Evolutionary conservation across 305 asterid species (phyloP), one percentile per base, ranked within the genome.

Genomic region (Fraxinus latifolia): DNA sequence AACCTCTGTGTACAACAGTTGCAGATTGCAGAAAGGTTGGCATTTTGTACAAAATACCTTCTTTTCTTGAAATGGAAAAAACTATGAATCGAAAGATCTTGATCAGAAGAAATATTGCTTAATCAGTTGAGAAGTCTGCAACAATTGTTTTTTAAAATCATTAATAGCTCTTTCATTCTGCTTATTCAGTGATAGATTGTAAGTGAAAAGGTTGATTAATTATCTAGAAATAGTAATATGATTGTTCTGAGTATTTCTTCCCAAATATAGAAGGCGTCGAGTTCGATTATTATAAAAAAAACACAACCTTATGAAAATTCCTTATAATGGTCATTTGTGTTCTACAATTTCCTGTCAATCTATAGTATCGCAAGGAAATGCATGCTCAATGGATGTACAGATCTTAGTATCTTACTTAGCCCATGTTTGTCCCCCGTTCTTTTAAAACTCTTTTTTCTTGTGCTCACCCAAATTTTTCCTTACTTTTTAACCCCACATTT

Each of bases 1-100:
- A 96, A 90, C 99, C 98, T 85, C 89, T 96, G 82, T 94, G 98
- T 83, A 96, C 98, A 2, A 90, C 97, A 17, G 94, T 94, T 37
- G 87, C 89, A 15, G 94, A 94, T 71, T 93, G 99, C 91, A 85
- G 44, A 77, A 87, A 91, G 98, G 99, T 93, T 81, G 78, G 29
- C 62, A 50, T 50, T 55, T 55, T 55, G 67, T 55, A 17, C 27
- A 17, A 17, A 55, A 1, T 55, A 17, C 7, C 1, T 9, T 55
- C 1, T 55, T 6, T 55, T 5, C 9, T n/a, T 55, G 67, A 17
- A 5, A 17, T 17, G 25, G 25, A 55, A 15, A 55, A 55, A 55
- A 17, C 25, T 55, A 17, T 17, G 67, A 55, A 55, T 55, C 8
- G 11, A 55, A 55, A 55, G 23, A 53, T 53, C 65, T 53, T 5